These are phyloP conservation scores for Venturia pyrina DNA, from an alignment of 2,329 filamentous ascomycete genomes.

Conservation along the genomic window DNA sequence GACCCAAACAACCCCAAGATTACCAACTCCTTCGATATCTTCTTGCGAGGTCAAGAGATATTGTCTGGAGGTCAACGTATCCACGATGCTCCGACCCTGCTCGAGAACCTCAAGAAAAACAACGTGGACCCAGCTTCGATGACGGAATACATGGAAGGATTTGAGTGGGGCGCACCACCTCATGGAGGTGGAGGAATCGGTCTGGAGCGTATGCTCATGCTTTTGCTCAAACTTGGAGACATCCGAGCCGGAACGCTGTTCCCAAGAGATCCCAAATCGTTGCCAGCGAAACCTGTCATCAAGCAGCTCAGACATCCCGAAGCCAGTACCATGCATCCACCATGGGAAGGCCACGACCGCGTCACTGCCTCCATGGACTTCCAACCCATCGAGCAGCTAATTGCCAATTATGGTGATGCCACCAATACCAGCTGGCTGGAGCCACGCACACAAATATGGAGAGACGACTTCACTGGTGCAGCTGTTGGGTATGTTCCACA, in stretches of 20 bases:
- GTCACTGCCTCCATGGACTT: conserved; percentile 41
- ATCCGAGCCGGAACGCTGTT: conserved; percentile 82
- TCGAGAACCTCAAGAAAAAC: conserved; percentile 62
- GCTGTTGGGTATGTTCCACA: conserved; percentile 75
- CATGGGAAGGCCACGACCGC: conserved; percentile 47
- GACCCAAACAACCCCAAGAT: conserved; percentile 60
- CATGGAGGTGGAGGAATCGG: conserved; percentile 87
- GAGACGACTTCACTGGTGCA: conserved; percentile 67
- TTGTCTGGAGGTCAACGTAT: conserved; percentile 90
- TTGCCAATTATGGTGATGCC: conserved; percentile 91
- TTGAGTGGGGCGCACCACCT: conserved; percentile 79
- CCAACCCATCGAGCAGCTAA: conserved; percentile 73
- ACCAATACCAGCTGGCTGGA: conserved; percentile 92
- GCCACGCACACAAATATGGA: conserved; percentile 79
- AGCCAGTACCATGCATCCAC: conserved; percentile 66
- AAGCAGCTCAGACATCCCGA: conserved; percentile 73
- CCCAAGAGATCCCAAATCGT: conserved; percentile 77
- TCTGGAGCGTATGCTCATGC: conserved; percentile 77
- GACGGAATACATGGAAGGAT: conserved; percentile 83
- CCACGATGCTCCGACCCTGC: conserved; percentile 65
- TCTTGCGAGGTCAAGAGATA: conserved; percentile 86
- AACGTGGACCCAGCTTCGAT: conserved; percentile 73
- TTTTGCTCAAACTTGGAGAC: conserved; percentile 77
- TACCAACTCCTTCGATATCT: conserved; percentile 94
- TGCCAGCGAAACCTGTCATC: conserved; percentile 57